phyloP scores from a whole-genome alignment of 2,329 filamentous ascomycete genomes.

The Trichocomaceae sp. region DNA sequence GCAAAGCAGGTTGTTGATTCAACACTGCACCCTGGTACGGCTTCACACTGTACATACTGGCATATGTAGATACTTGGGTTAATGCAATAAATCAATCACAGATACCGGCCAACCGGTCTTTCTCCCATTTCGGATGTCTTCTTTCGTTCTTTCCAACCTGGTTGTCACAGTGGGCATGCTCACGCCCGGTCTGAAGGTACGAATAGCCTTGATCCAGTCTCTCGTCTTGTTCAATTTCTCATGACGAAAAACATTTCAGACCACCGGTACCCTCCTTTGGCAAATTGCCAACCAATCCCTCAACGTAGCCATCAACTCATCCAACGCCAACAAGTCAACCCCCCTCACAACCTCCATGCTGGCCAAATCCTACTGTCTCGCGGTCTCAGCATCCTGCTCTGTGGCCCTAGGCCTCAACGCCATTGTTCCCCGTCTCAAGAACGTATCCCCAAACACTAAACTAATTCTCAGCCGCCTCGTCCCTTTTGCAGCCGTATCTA shows the following conservation, averaged over 20 bases:
- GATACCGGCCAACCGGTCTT: constrained; percentile 91
- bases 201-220: constrained; percentile 17
- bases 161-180: constrained; percentile 96
- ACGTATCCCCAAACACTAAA: constrained; percentile 66
- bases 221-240: neutral
- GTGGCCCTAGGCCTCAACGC: constrained; percentile 90
- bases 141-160: constrained; percentile 87
- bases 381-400: constrained; percentile 86
- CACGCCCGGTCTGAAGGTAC: constrained; percentile 71
- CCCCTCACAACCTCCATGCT: constrained; percentile 75
- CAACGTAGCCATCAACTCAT: constrained; percentile 95
- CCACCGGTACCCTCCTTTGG: constrained; percentile 81
- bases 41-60: neutral
- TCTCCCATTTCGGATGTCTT: constrained; percentile 95
- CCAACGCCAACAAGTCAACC: constrained; percentile 96
- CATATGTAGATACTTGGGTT: neutral
- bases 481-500: constrained; percentile 90
- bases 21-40: constrained; percentile 81
- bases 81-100: constrained; percentile 30
- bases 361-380: constrained; percentile 81
- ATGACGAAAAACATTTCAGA: constrained; percentile 48
- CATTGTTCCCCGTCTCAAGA: constrained; percentile 75
- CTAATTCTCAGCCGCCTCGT: constrained; percentile 78
- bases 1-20: constrained; percentile 98
- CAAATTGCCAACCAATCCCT: constrained; percentile 95